Evolutionary conservation across 2,329 filamentous ascomycete species (phyloP).

Genomic region (Sodiomyces alkalinus): DNA sequence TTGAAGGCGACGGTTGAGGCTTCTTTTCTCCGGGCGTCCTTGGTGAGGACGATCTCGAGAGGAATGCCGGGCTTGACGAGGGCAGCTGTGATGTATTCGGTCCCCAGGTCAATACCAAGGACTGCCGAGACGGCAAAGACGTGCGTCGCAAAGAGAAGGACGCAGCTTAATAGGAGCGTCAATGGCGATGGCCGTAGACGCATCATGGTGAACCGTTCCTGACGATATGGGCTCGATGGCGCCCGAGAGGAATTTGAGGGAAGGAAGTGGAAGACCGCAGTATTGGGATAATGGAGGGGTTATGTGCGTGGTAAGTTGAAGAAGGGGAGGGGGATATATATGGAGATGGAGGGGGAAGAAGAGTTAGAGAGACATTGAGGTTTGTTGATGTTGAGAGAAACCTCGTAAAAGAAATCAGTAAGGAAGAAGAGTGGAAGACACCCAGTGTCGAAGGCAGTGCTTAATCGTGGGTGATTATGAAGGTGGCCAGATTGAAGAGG

Average conservation of each 20-base stretch:
- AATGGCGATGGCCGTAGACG: constrained; percentile 18
- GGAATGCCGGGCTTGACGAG: constrained; percentile 94
- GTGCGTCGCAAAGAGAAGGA: constrained; percentile 29
- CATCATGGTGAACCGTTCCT: constrained; percentile 21
- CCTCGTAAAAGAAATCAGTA: no score
- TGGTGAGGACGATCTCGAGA: constrained; percentile 93
- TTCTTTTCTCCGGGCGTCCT: constrained; percentile 96
- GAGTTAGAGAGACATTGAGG: no score
- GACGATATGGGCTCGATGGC: constrained; percentile 9
- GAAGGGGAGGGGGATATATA: no score
- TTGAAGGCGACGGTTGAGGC: constrained; percentile 86
- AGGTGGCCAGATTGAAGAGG: no score
- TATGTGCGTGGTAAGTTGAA: no score
- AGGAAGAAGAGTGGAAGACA: no score
- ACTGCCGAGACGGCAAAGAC: constrained; percentile 53
- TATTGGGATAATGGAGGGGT: no score
- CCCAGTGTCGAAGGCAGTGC: no score
- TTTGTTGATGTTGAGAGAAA: no score
- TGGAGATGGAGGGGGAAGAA: no score
- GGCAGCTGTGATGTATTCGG: constrained; percentile 91
- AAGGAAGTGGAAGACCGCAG: no score
- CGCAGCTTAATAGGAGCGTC: constrained; percentile 21
- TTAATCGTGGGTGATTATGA: no score
- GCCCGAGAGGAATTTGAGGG: constrained; percentile 2
- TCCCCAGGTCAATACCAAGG: constrained; percentile 84